A percentile compares a stretch with the other conserved stretches of the same genome.
These are phyloP conservation scores for Zizania palustris DNA, from an alignment of 202 grass and related monocot species.

Conservation along the genomic window DNA sequence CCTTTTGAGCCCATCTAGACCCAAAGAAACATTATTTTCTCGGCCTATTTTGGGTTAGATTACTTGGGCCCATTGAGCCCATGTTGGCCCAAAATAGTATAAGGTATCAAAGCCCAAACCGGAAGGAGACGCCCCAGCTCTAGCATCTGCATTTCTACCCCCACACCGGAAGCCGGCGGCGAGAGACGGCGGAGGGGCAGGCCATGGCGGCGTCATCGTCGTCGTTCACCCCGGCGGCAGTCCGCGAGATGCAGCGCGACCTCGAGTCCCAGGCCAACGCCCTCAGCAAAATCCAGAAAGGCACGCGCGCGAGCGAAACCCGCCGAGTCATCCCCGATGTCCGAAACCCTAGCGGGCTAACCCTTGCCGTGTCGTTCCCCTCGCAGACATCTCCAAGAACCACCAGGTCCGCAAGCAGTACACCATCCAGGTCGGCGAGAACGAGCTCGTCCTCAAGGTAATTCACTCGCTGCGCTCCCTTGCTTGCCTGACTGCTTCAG, in stretches of 20 bases:
- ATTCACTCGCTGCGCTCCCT: background rate
- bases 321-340: background rate
- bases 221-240: constrained; percentile 49
- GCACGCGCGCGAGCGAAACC: constrained; percentile 15
- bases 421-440: constrained; percentile 97
- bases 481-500: background rate
- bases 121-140: background rate
- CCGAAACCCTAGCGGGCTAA: constrained; percentile 17
- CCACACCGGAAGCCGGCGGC: constrained; percentile 36
- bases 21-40: background rate
- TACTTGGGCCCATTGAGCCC: background rate
- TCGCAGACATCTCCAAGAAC: constrained; percentile 89
- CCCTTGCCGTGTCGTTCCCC: constrained; percentile 13
- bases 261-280: constrained; percentile 80
- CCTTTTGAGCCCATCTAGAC: no score
- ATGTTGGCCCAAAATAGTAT: background rate
- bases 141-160: constrained; percentile 15
- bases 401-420: constrained; percentile 99
- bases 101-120: constrained; percentile 30
- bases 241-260: constrained; percentile 81
- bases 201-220: constrained; percentile 48
- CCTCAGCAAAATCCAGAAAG: constrained; percentile 98
- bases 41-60: background rate
- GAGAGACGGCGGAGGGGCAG: background rate
- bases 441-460: constrained; percentile 96